Conservation (phyloP, 345 rosid genomes). For the Salix exigua region DNA sequence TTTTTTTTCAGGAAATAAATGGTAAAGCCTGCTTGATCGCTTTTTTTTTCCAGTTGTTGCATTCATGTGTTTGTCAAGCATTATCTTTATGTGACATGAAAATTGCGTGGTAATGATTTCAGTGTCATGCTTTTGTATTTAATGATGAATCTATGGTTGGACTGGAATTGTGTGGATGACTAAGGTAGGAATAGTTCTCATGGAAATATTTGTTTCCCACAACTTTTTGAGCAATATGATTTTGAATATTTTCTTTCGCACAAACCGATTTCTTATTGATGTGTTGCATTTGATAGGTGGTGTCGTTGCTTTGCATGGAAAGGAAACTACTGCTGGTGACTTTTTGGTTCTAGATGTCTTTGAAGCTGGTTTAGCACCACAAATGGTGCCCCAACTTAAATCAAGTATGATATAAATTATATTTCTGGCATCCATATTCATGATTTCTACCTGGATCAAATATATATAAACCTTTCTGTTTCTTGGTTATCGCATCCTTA, state of each 20-base stretch:
- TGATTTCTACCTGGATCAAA: slow-evolving; percentile 1
- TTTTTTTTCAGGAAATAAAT: not conserved
- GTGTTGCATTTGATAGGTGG: slow-evolving; percentile 47
- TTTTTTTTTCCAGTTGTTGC: not conserved
- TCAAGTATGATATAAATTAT: slow-evolving; percentile 39
- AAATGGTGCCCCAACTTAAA: slow-evolving; percentile 54
- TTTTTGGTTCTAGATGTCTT: slow-evolving; percentile 76
- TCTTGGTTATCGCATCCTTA: not conserved
- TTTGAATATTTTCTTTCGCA: slow-evolving; percentile 7
- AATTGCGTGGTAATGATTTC: not conserved
- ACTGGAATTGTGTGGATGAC: slow-evolving; percentile 1
- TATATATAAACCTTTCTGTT: not conserved
- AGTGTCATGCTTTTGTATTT: not conserved
- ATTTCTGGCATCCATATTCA: slow-evolving; percentile 12
- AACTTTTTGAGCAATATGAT: not conserved
- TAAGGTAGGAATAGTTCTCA: not conserved
- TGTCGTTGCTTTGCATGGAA: slow-evolving; percentile 81
- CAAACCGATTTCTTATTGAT: slow-evolving; percentile 14
- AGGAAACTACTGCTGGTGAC: slow-evolving; percentile 77
- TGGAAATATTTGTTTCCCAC: not conserved
- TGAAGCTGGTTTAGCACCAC: slow-evolving; percentile 88
- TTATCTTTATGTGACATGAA: not conserved
- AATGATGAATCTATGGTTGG: not conserved
- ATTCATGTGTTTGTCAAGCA: not conserved
- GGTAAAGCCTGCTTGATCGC: not conserved